Evolutionary conservation across 2,329 filamentous ascomycete genomes (phyloP), one percentile per base, ranked within the genome.

Genomic region (Xylaria sp.): DNA sequence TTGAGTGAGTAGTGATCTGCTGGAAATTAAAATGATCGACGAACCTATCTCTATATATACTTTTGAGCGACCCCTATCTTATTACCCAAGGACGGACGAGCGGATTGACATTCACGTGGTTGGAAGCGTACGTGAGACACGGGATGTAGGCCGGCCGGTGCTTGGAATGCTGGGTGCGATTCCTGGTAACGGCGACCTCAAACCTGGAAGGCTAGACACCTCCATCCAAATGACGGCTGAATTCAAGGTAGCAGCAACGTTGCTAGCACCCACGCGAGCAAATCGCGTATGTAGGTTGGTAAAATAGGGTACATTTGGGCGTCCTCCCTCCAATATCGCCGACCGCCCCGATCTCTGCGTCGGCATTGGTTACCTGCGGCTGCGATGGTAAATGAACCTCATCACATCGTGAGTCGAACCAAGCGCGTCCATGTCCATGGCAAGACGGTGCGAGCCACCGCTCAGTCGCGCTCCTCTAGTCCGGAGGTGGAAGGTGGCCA

Each of bases 401-500:
- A 66, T 67, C 60, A 50, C 70, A 65, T 63, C 55, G 44, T 67
- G 65, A 28, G 28, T 6, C 28, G 5, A 28, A 71, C 68, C 67
- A 63, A 57, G 62, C 25, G 61, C 54, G 68, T 56, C 28, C 32
- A 63, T 59, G 68, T 66, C 52, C 63, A 41, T 13, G n/a, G n/a
- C 18, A 20, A 56, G 59, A 52, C 51, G 51, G 66, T 63, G 64
- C 73, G 61, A 50, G 51, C 65, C 60, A 48, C 63, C 37, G 63
- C 41, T 66, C 63, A 61, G 73, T 73, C 71, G 74, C 74, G 75
- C 54, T 63, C 58, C 58, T 72, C 71, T 72, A 76, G 66, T 74
- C 76, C 75, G 46, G 69, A 75, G 68, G 63, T 5, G 74, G 76
- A 77, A 77, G 76, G 76, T 76, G 70, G 62, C 63, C 69, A 71